Percentiles rank a stretch among this genome's conserved stretches.
Conservation (phyloP, 2,329 filamentous ascomycete genomes). For the Aspergillus arachidicola region DNA sequence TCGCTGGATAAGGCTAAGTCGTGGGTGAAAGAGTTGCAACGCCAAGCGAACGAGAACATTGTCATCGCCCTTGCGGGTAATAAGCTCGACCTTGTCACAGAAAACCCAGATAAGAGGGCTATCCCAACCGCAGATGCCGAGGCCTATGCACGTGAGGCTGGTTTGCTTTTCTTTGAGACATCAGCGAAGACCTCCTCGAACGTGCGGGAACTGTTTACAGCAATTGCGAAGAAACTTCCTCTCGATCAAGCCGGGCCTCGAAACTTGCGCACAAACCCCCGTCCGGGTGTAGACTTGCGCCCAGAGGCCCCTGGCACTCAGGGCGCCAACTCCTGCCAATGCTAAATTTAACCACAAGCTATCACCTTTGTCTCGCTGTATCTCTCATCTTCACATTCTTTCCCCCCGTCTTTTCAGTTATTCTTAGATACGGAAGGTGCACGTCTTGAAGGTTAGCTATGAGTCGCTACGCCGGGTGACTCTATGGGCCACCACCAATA, state of each 20-base stretch:
- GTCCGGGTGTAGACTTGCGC: conserved; percentile 68
- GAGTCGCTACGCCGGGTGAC: conserved; percentile 8
- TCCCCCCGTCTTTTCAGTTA: conserved; percentile 13
- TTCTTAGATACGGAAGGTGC: conserved; percentile 24
- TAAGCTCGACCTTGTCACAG: conserved; percentile 93
- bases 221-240: conserved; percentile 95
- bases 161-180: conserved; percentile 96
- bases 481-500: conserved; percentile 8
- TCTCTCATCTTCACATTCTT: conserved; percentile 10
- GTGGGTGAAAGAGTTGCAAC: conserved; percentile 98
- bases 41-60: conserved; percentile 99
- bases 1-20: conserved; percentile 98
- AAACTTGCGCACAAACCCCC: conserved; percentile 69
- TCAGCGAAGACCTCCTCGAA: conserved; percentile 98
- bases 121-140: conserved; percentile 88
- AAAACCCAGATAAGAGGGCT: conserved; percentile 93
- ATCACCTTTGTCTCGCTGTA: background rate
- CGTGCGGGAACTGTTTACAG: conserved; percentile 92
- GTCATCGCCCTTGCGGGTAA: conserved; percentile 98
- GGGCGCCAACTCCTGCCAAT: conserved; percentile 64
- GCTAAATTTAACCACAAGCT: conserved; percentile 47
- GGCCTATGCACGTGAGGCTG: conserved; percentile 90
- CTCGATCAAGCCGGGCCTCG: conserved; percentile 94
- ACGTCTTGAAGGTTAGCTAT: conserved; percentile 15
- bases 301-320: conserved; percentile 64